A percentile compares a stretch with the other conserved stretches of the same genome.
phyloP scores from a whole-genome alignment of 306 rosid species.

The Malus asiatica region DNA sequence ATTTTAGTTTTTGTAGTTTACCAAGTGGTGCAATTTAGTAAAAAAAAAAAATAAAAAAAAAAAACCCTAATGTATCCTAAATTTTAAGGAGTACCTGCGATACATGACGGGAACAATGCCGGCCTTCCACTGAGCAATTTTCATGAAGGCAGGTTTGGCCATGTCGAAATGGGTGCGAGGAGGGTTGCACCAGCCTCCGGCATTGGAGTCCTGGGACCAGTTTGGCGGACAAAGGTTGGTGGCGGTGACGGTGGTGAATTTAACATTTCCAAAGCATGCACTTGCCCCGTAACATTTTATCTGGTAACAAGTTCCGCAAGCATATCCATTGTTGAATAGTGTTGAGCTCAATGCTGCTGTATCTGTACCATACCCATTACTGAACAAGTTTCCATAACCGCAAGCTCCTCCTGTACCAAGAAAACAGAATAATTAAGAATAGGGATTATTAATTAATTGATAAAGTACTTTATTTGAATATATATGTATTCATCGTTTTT shows the following conservation, averaged over 20 bases:
- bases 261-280: slow-evolving; percentile 35
- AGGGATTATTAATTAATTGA: background rate
- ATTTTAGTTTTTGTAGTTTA: no score
- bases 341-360: slow-evolving; percentile 77
- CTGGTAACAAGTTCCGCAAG: slow-evolving; percentile 77
- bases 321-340: slow-evolving; percentile 73
- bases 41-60: no score
- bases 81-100: slow-evolving; percentile 46
- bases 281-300: slow-evolving; percentile 56
- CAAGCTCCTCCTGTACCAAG: slow-evolving; percentile 69
- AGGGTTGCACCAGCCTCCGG: slow-evolving; percentile 97
- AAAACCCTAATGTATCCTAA: no score
- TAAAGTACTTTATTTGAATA: background rate
- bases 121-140: slow-evolving; percentile 63
- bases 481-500: no score
- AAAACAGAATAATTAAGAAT: background rate
- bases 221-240: slow-evolving; percentile 90
- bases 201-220: slow-evolving; percentile 59
- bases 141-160: slow-evolving; percentile 92
- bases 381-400: slow-evolving; percentile 77
- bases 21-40: no score
- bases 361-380: slow-evolving; percentile 70
- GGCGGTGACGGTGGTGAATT: slow-evolving; percentile 63
- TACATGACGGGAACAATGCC: slow-evolving; percentile 74
- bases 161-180: slow-evolving; percentile 82